These are phyloP conservation scores for Rhizopogon vesiculosus DNA, from an alignment of 768 basidiomycete species.

Conservation along the genomic window DNA sequence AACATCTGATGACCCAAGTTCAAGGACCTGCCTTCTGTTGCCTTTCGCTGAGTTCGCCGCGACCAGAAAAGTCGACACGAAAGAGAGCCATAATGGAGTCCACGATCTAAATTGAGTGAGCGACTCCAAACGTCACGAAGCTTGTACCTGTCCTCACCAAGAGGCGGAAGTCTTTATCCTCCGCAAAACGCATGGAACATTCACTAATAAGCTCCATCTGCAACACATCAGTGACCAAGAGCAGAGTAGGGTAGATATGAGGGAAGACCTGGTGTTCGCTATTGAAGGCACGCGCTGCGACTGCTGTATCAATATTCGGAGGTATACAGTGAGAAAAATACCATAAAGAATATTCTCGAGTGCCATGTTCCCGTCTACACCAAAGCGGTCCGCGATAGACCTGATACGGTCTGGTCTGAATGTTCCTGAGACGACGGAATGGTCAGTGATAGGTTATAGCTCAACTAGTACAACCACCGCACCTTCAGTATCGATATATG, in stretches of 20 bases:
- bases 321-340: slow-evolving; percentile 15
- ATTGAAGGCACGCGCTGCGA: slow-evolving; percentile 79
- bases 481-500: slow-evolving; percentile 90
- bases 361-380: slow-evolving; percentile 84
- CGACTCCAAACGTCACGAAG: background rate
- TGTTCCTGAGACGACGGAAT: slow-evolving; percentile 52
- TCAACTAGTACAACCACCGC: background rate
- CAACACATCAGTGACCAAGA: slow-evolving; percentile 4
- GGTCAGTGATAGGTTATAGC: slow-evolving; percentile 9
- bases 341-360: slow-evolving; percentile 93
- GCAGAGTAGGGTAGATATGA: background rate
- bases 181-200: slow-evolving; percentile 82
- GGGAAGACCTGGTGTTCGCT: slow-evolving; percentile 81
- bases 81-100: slow-evolving; percentile 98
- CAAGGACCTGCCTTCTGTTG: slow-evolving; percentile 70
- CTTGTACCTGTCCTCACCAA: slow-evolving; percentile 37
- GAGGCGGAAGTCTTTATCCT: slow-evolving; percentile 80
- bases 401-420: slow-evolving; percentile 93
- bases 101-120: slow-evolving; percentile 57
- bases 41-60: slow-evolving; percentile 91
- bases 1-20: background rate
- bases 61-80: slow-evolving; percentile 87
- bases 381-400: slow-evolving; percentile 89
- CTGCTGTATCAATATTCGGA: slow-evolving; percentile 9
- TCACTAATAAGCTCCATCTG: slow-evolving; percentile 92